These are phyloP conservation scores for Stachybotrys echinatus DNA, from an alignment of 2,329 filamentous ascomycete species.

Conservation along the genomic window DNA sequence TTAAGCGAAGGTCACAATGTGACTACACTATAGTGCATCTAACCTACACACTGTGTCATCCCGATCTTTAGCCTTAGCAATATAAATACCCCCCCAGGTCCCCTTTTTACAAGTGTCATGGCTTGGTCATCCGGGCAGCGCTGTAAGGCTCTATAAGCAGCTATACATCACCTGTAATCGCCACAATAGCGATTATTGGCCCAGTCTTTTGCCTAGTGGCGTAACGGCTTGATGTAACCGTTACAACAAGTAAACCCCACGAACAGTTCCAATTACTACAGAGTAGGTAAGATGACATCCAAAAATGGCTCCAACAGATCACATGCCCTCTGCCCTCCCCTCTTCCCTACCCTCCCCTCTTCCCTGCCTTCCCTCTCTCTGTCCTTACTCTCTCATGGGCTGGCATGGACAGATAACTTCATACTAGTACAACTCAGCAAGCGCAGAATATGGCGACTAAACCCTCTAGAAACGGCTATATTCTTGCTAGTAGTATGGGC, in stretches of 20 bases:
- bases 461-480: background rate
- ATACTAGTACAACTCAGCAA: too few species aligned
- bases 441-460: background rate
- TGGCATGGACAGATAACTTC: too few species aligned
- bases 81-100: background rate
- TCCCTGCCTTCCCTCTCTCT: background rate
- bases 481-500: background rate
- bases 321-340: background rate
- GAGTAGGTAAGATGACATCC: background rate
- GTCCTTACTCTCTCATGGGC: background rate
- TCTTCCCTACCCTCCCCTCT: background rate
- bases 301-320: background rate
- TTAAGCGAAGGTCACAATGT: background rate
- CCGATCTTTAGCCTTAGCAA: background rate
- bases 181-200: too few species aligned
- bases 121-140: too few species aligned
- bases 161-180: too few species aligned
- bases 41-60: background rate
- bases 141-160: too few species aligned
- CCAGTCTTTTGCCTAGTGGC: too few species aligned
- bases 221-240: too few species aligned
- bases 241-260: background rate
- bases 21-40: background rate
- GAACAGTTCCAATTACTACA: background rate
- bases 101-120: too few species aligned